Evolutionary conservation across 1,284 basidiomycete species (phyloP).

Genomic region (Tilletiaria anomala): DNA sequence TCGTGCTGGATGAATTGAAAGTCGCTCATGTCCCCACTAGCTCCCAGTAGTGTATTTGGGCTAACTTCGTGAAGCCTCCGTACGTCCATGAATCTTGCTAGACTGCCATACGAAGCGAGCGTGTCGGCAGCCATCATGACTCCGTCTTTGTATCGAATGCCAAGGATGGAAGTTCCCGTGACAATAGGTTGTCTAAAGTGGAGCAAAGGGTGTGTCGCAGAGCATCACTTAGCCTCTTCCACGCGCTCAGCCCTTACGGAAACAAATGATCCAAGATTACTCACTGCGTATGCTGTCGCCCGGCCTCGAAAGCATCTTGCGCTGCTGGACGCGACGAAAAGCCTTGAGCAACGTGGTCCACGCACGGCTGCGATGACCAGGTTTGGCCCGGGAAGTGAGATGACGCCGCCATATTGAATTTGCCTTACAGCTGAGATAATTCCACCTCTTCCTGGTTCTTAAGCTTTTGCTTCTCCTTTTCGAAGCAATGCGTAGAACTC

Average conservation of each 20-base stretch:
- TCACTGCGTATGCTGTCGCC: constrained; percentile 7
- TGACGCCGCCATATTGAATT: too few relatives aligned
- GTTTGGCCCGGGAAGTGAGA: too few relatives aligned
- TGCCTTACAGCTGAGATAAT: too few relatives aligned
- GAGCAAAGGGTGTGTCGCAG: constrained; percentile 5
- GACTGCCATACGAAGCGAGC: constrained; percentile 90
- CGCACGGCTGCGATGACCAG: too few relatives aligned
- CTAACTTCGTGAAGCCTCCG: constrained; percentile 75
- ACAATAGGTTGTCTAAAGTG: constrained; percentile 66
- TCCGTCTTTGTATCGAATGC: constrained; percentile 84
- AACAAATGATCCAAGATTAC: not conserved
- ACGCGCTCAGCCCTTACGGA: too few relatives aligned
- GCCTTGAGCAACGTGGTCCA: too few relatives aligned
- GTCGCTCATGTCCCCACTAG: constrained; percentile 92
- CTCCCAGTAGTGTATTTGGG: constrained; percentile 67
- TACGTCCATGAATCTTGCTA: constrained; percentile 91
- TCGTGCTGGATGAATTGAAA: constrained; percentile 80
- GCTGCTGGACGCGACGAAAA: not conserved
- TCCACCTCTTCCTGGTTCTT: too few relatives aligned
- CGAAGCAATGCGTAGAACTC: too few relatives aligned
- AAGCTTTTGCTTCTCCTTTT: too few relatives aligned
- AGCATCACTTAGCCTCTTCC: too few relatives aligned
- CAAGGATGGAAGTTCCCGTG: constrained; percentile 88
- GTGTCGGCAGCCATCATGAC: constrained; percentile 99
- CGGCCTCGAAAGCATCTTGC: constrained; percentile 7